A percentile compares a stretch with the other conserved stretches of the same genome.
Conservation (phyloP, 148 eudicot species). For the Amaranthus palmeri region DNA sequence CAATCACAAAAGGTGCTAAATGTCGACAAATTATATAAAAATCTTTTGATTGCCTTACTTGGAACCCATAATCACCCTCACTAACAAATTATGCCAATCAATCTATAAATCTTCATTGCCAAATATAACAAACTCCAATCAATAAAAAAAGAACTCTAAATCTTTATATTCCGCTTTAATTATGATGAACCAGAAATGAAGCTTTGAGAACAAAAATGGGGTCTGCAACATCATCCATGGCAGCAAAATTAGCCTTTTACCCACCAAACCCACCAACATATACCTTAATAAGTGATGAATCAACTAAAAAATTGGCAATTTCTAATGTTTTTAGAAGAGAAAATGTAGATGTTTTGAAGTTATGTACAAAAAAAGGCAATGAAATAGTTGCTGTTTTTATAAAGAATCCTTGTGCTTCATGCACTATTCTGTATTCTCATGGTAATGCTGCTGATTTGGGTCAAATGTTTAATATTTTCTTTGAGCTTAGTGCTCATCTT, state of each 20-base stretch:
- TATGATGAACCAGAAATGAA: not conserved
- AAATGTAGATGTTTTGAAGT: constrained; percentile 30
- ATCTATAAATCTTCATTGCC: not conserved
- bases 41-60: constrained; percentile 11
- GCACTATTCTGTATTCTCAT: constrained; percentile 37
- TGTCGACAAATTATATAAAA: constrained; percentile 8
- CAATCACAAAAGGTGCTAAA: not conserved
- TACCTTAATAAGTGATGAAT: constrained; percentile 17
- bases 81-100: constrained; percentile 10
- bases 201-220: constrained; percentile 29
- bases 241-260: constrained; percentile 40
- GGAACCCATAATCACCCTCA: constrained; percentile 23
- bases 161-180: not conserved
- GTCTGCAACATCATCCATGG: constrained; percentile 37
- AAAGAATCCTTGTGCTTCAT: constrained; percentile 28
- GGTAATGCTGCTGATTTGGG: constrained; percentile 50
- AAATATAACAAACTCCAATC: not conserved
- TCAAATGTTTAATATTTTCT: constrained; percentile 24
- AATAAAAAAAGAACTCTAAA: not conserved
- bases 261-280: constrained; percentile 43
- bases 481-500: constrained; percentile 35
- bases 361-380: constrained; percentile 30
- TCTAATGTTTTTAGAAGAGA: constrained; percentile 21
- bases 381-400: constrained; percentile 30
- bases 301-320: constrained; percentile 27